phyloP scores from a whole-genome alignment of 257 asterid species.

The Leptodermis oblonga region DNA sequence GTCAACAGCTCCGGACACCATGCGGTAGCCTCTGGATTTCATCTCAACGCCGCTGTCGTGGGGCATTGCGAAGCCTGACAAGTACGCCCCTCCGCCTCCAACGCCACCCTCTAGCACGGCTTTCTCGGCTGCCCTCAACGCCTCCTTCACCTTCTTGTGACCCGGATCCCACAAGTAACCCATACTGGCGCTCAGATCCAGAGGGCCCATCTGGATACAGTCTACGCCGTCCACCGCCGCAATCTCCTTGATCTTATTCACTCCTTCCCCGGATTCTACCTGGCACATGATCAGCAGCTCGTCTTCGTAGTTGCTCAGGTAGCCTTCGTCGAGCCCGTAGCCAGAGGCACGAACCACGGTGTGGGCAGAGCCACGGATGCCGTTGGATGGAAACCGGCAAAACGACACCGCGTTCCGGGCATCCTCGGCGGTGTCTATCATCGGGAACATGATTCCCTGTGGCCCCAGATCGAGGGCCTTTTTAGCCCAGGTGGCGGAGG shows the following conservation, averaged over 20 bases:
- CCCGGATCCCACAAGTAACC: constrained; percentile 92
- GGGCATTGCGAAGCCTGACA: constrained; percentile 81
- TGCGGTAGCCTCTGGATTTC: constrained; percentile 64
- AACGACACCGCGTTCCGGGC: constrained; percentile 68
- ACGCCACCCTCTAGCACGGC: constrained; percentile 45
- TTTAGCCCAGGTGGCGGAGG: constrained; percentile 67
- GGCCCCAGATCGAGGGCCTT: constrained; percentile 92
- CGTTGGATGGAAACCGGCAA: constrained; percentile 69
- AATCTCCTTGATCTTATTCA: constrained; percentile 58
- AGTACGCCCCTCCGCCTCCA: constrained; percentile 39
- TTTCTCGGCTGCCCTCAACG: constrained; percentile 55
- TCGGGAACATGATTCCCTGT: constrained; percentile 85
- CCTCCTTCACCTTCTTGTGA: constrained; percentile 69
- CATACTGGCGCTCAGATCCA: constrained; percentile 83
- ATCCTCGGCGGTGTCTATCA: constrained; percentile 65
- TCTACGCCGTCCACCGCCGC: constrained; percentile 73
- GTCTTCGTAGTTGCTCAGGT: constrained; percentile 57
- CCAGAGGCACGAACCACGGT: constrained; percentile 68
- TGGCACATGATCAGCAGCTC: constrained; percentile 76
- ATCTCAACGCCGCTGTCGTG: constrained; percentile 47
- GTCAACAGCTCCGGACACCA: constrained; percentile 75
- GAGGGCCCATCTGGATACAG: constrained; percentile 80
- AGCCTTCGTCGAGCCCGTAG: constrained; percentile 71
- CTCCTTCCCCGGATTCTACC: constrained; percentile 63
- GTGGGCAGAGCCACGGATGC: constrained; percentile 85